Evolutionary conservation across 345 rosid genomes (phyloP), one percentile per base, ranked within the genome.

Genomic region (Hibiscus tridactylites): DNA sequence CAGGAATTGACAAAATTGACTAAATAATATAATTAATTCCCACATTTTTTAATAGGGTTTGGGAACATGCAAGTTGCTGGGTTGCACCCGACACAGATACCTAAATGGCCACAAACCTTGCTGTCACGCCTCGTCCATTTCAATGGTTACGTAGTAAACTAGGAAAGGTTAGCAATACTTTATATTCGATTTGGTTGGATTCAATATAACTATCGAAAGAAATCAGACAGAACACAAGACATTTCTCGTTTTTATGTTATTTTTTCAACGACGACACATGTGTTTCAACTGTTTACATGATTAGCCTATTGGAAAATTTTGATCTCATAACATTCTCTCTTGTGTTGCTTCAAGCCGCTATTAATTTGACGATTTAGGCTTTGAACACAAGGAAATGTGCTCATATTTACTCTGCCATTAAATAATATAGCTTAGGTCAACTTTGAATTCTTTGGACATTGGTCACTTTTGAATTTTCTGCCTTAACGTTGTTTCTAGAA

Each of bases 11-110:
- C 35, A 66, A 46, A 46, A 66, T 12, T 28, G 9, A 28, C 12
- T 28, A 31, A 61, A 31, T 61, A 9, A 33, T 29, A 15, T 7
- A 8, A 28, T 7, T 5, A 57, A 44, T 28, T 15, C 15, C 8
- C 16, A 49, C 26, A 35, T 49, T 67, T 28, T 13, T 15, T 44
- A 28, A 15, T 2, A 6, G 71, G 58, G 6, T 50, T 28, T 15
- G 10, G 24, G 17, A 46, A 13, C 17, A 1, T 46, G 74, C 75
- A 82, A 77, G 71, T 82, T 82, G 81, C 78, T 44, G 77, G 69
- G 73, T 72, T 63, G 79, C 77, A 52, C 21, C 78, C 78, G 85
- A 74, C 83, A 24, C 15, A 76, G 64, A 58, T 52, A 59, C 75
- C 53, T 9, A 35, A 67, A 17, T 33, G 52, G 75, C 26, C 21